Base-by-base conservation (phyloP, 192 early-diverging fungal species). In the Phycomyces blakesleeanus region DNA sequence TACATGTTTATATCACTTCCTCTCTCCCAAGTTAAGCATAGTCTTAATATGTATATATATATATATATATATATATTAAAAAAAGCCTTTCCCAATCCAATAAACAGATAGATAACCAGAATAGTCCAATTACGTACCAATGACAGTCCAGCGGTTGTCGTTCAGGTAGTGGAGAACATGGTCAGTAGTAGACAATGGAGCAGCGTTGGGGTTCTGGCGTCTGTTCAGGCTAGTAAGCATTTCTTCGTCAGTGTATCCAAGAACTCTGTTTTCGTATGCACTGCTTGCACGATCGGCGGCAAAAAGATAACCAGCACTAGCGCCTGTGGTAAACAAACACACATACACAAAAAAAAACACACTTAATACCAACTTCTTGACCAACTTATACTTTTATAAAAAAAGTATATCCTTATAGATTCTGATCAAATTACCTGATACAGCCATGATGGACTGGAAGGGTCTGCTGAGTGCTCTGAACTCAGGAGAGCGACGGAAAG, bases 141-240 rank as follows among this genome's bases (percentile, higher is more conserved):
- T 57, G 40, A 79, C 63, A 37, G 61, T 53, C 76, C 76, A 78
- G 44, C 65, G 64, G 41, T 78, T 73, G 3, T 67, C 51, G 56
- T 71, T 74, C 34, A 78, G 52, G 25, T 66, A 74, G 41, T 25
- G 24, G 3, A 71, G 38, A 12, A 65, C 51, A 12, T 24, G 54
- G 25, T 78, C 72, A 11, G 53, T 57, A 16, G 51, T 38, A 12
- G 59, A 51, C 9, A 58, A 41, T 3, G 12, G 44, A 12, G 51
- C 26, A 3, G 59, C 50, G 20, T 41, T 51, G 5, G 52, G 34
- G 15, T 25, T 38, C 20, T 64, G 55, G 3, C 34, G 26, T 26
- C n/a, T 14, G 12, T 57, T 37, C 14, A 61, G 57, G 1, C 21
- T 44, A 1, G 2, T 16, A 2, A 72, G 22, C 34, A 68, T 59